Conservation (phyloP, 1,284 basidiomycete species). For the Phlebopus sp. region DNA sequence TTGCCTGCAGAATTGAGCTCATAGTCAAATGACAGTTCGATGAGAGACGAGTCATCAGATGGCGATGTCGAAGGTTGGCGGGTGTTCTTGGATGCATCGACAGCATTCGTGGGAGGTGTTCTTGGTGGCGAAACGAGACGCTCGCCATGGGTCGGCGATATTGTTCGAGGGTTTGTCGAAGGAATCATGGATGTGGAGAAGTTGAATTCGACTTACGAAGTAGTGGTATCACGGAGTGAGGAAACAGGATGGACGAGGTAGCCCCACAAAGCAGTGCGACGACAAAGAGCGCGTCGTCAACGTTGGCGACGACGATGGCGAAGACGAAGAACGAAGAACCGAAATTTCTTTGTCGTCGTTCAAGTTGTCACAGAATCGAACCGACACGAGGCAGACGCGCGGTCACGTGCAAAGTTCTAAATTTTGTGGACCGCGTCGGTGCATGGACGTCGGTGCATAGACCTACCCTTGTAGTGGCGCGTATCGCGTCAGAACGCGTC, state of each 20-base stretch:
- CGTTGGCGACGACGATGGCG: constrained; percentile 16
- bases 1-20: constrained; percentile 59
- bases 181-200: constrained; percentile 20
- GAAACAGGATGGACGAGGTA: not conserved
- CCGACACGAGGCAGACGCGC: constrained; percentile 34
- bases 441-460: not conserved
- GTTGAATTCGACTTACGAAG: constrained; percentile 16
- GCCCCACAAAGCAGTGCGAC: constrained; percentile 4
- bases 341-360: constrained; percentile 28
- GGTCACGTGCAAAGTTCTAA: constrained; percentile 32
- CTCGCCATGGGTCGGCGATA: constrained; percentile 32
- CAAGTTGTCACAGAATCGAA: constrained; percentile 21
- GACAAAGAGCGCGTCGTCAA: constrained; percentile 18
- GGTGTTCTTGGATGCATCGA: constrained; percentile 31
- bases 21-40: constrained; percentile 72
- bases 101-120: constrained; percentile 25
- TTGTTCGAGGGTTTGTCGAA: constrained; percentile 22
- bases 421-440: constrained; percentile 11
- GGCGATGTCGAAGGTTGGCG: constrained; percentile 40
- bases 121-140: constrained; percentile 30
- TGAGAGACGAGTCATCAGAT: constrained; percentile 60
- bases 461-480: no score
- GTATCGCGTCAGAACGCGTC: no score
- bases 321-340: constrained; percentile 12
- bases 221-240: not conserved